Percentiles rank a stretch among this genome's conserved stretches.
These are phyloP conservation scores for Penicillium herquei DNA, from an alignment of 495 filamentous ascomycete genomes.

Conservation along the genomic window DNA sequence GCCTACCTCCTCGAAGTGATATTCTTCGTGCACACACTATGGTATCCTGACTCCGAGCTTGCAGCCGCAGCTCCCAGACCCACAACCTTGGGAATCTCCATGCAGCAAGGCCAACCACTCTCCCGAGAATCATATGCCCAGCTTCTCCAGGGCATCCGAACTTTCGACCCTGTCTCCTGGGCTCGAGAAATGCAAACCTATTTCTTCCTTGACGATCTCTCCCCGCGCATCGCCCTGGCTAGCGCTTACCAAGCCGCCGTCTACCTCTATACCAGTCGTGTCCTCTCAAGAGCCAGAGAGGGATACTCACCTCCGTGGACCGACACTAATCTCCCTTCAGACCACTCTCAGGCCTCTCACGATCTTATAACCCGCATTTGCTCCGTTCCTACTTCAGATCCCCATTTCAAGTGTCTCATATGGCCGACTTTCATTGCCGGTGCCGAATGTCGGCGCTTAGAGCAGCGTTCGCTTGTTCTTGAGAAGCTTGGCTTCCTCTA, in stretches of 20 bases:
- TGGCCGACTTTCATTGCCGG: conserved; percentile 51
- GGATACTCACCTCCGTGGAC: conserved; percentile 29
- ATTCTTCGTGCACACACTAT: conserved; percentile 45
- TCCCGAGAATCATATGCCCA: conserved; percentile 33
- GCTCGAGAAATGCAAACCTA: conserved; percentile 43
- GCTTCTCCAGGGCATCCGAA: conserved; percentile 43
- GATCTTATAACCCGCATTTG: conserved; percentile 40
- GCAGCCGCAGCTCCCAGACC: conserved; percentile 26
- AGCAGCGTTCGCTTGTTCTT: conserved; percentile 36
- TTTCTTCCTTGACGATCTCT: conserved; percentile 35
- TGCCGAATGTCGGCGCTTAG: conserved; percentile 38
- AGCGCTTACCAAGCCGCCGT: conserved; percentile 43
- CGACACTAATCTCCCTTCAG: conserved; percentile 29
- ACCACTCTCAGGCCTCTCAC: conserved; percentile 34
- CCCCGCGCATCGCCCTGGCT: conserved; percentile 42
- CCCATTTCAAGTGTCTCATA: conserved; percentile 50
- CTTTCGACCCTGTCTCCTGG: conserved; percentile 44
- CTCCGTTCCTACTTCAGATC: conserved; percentile 35
- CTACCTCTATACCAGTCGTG: conserved; percentile 46
- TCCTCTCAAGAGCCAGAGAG: conserved; percentile 35
- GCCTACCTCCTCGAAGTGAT: conserved; percentile 49
- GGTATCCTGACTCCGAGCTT: conserved; percentile 33
- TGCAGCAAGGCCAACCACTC: conserved; percentile 26
- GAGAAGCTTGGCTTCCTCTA: conserved; percentile 38
- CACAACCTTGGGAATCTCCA: conserved; percentile 26